Conservation (phyloP, 2,329 filamentous ascomycete species). For the Nigrograna mackinnonii region DNA sequence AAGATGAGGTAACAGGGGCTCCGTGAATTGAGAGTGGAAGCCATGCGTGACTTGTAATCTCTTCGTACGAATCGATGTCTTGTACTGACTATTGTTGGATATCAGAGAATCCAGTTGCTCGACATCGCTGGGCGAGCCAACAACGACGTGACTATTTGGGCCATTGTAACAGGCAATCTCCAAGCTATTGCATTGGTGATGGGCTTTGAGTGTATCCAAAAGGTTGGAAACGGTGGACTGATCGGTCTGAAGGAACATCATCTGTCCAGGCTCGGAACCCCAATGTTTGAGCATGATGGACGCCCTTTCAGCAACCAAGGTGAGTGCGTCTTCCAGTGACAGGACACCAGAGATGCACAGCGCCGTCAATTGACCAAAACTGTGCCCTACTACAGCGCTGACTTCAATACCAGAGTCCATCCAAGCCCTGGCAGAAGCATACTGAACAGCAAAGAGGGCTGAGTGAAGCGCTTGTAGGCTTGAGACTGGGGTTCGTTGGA, state of each 20-base stretch:
- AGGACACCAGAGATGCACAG: slow-evolving; percentile 38
- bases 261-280: slow-evolving; percentile 39
- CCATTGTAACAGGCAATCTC: slow-evolving; percentile 18
- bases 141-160: slow-evolving; percentile 11
- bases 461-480: slow-evolving; percentile 27
- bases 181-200: not conserved
- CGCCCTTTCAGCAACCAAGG: slow-evolving; percentile 29
- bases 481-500: slow-evolving; percentile 4
- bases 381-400: slow-evolving; percentile 37
- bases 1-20: slow-evolving; percentile 21
- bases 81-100: not conserved
- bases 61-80: slow-evolving; percentile 16
- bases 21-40: slow-evolving; percentile 29
- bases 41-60: slow-evolving; percentile 21
- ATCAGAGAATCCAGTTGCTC: slow-evolving; percentile 20
- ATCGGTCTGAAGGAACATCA: slow-evolving; percentile 27
- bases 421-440: slow-evolving; percentile 29
- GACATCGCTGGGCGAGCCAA: slow-evolving; percentile 10
- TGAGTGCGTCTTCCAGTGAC: slow-evolving; percentile 33
- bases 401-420: slow-evolving; percentile 19
- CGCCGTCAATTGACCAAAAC: slow-evolving; percentile 45
- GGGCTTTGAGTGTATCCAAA: not conserved
- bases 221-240: slow-evolving; percentile 1
- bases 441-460: slow-evolving; percentile 36
- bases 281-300: slow-evolving; percentile 34